A percentile compares a stretch with the other conserved stretches of the same genome.
Evolutionary conservation across 306 rosid species (phyloP).

Genomic region (Comarum palustre): DNA sequence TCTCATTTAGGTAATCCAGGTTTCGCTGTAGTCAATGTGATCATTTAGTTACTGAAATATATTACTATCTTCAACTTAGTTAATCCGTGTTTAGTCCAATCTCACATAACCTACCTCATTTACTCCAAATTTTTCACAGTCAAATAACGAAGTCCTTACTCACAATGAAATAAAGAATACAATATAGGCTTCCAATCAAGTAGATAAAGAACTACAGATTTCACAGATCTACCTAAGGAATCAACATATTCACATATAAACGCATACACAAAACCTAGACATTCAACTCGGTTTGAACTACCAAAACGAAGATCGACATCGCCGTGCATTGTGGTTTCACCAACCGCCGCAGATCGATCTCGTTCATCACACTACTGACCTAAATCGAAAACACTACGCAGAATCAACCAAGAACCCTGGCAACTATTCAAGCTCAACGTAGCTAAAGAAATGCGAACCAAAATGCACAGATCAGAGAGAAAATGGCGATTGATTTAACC

Average conservation of each 20-base stretch:
- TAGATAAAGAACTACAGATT: background rate
- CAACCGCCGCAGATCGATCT: conserved; percentile 23
- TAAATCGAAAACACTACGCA: background rate
- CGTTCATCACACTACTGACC: background rate
- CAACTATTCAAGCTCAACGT: background rate
- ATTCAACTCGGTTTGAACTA: background rate
- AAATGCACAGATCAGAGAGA: conserved; percentile 23
- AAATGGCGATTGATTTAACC: background rate
- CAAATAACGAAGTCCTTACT: conserved; percentile 1
- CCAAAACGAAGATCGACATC: conserved; percentile 21
- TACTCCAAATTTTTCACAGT: conserved; percentile 12
- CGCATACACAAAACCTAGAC: background rate
- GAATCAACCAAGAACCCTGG: background rate
- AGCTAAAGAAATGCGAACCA: background rate
- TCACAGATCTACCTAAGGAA: conserved; percentile 8
- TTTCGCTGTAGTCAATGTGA: conserved; percentile 5
- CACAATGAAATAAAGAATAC: background rate
- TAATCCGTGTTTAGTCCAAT: background rate
- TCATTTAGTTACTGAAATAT: conserved; percentile 16
- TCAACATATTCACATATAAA: background rate
- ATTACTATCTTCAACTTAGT: conserved; percentile 10
- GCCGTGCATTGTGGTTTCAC: conserved; percentile 16
- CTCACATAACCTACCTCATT: background rate
- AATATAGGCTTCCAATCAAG: background rate
- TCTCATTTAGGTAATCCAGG: background rate